Evolutionary conservation across 2,329 filamentous ascomycete genomes (phyloP).

Genomic region (Colletotrichum lindemuthianum): DNA sequence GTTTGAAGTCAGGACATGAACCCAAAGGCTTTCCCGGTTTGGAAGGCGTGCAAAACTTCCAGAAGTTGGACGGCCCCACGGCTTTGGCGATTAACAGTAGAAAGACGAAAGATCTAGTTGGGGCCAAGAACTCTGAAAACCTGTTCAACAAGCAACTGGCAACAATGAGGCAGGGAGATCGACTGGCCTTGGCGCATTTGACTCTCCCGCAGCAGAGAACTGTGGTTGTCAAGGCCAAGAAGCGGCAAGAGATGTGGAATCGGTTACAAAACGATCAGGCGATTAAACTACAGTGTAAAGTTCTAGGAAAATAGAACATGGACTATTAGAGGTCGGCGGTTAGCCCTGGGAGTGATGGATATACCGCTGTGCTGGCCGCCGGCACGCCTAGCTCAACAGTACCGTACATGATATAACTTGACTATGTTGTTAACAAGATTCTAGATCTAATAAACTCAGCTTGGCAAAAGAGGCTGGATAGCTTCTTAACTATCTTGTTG

Average conservation of each 20-base stretch:
- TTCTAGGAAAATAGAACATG: no score
- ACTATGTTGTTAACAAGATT: no score
- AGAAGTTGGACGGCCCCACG: no score
- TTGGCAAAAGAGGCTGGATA: no score
- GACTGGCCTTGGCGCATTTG: constrained; percentile 41
- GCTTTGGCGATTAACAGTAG: not conserved
- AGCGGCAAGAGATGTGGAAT: constrained; percentile 41
- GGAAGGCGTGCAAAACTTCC: no score
- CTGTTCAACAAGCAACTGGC: constrained; percentile 38
- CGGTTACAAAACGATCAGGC: constrained; percentile 34
- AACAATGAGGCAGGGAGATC: constrained; percentile 41
- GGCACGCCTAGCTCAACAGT: no score
- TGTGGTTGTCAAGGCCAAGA: constrained; percentile 41
- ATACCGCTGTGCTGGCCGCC: no score
- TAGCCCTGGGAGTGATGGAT: no score
- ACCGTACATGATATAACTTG: no score
- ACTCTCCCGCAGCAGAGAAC: constrained; percentile 42
- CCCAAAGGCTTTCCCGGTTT: not conserved
- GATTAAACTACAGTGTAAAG: constrained; percentile 36
- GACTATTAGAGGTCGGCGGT: no score
- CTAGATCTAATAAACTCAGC: no score
- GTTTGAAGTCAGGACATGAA: not conserved
- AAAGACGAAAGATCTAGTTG: constrained; percentile 3
- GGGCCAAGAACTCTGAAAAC: constrained; percentile 21
- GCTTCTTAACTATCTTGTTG: no score